Evolutionary conservation across 371 early-diverging fungal species (phyloP), one percentile per base, ranked within the genome.

Genomic region (Mucor saturninus): DNA sequence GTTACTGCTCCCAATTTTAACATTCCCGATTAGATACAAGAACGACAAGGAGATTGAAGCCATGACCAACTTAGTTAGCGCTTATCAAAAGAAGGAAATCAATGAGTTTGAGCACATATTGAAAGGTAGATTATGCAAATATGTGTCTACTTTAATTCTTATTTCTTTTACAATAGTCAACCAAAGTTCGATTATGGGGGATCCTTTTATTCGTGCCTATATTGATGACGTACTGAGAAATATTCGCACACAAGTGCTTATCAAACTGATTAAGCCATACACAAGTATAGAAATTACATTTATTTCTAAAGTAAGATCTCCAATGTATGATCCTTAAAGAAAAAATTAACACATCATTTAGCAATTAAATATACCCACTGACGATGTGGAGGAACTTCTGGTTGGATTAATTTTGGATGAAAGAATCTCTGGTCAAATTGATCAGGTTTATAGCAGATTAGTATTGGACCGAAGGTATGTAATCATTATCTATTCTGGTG

Each of bases 61-160:
- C 29, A 95, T 98, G 91, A 95, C 95, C 2, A 87, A 91, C 60
- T 80, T 98, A 30, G 95, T 97, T 40, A 85, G 85, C 59, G 95
- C 97, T 0, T 98, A 92, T 71, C 96, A 97, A 72, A 83, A 84
- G 15, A 89, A 90, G 61, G 93, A 98, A 35, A 93, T 97, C 56
- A 75, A 78, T 21, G 92, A 90, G 64, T 96, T 97, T 73, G 94
- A 95, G 69, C 86, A 85, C 68, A 93, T 94, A 43, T 70, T 95
- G 32, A 73, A 81, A 64, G 83, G 88, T 76, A 68, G 59, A 6
- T 53, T 37, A 10, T 14, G 49, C 21, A 10, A 26, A 11, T 15
- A 31, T 21, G 28, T 37, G 7, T 48, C 11, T 3, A 9, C 2
- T 15, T 28, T 8, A 28, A 21, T 54, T 0, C 40, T 37, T 53